Evolutionary conservation across 2,329 filamentous ascomycete genomes (phyloP), one percentile per base, ranked within the genome.

Genomic region (Phoma sp.): DNA sequence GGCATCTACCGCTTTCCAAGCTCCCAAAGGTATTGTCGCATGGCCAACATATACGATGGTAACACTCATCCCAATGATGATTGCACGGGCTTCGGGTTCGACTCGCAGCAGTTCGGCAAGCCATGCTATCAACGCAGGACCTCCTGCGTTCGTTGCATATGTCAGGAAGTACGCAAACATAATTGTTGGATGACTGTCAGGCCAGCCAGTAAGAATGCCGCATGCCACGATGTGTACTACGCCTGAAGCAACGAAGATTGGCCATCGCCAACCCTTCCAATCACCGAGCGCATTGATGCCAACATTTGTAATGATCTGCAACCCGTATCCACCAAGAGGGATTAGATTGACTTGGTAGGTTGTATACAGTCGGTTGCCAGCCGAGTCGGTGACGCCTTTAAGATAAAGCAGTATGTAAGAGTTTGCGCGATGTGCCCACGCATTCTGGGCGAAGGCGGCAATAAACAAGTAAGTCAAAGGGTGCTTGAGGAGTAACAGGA

Each of bases 261-360:
- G 55, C 51, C 51, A 55, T 18, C 56, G 52, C 56, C 56, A 59
- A 30, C 42, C 33, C 9, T 50, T 56, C 48, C 48, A 53, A 18
- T 59, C 53, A 26, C 43, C 47, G 17, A 59, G 43, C 21, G 53
- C 53, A 25, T 59, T 59, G 18, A 56, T 48, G 17, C 47, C 48
- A 20, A 56, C 49, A 10, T 47, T 38, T 1, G 43, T 47, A 21
- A 59, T 38, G 17, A 59, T 39, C 15, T 50, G 47, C 1, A 59
- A 15, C 4, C 34, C 47, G 45, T 59, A 59, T 21, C 53, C 56
- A 14, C 53, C 56, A 10, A 56, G 53, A 18, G 56, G 53, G 32
- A 59, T 59, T 18, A 59, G 47, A 15, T 59, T 59, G 43, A 56
- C 53, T 37, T 47, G 49, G 26, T 56, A 59, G 9, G 53, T 56